A percentile compares a stretch with the other conserved stretches of the same genome.
These are phyloP conservation scores for Dissophora ornata DNA, from an alignment of 192 early-diverging fungal genomes.

Conservation along the genomic window DNA sequence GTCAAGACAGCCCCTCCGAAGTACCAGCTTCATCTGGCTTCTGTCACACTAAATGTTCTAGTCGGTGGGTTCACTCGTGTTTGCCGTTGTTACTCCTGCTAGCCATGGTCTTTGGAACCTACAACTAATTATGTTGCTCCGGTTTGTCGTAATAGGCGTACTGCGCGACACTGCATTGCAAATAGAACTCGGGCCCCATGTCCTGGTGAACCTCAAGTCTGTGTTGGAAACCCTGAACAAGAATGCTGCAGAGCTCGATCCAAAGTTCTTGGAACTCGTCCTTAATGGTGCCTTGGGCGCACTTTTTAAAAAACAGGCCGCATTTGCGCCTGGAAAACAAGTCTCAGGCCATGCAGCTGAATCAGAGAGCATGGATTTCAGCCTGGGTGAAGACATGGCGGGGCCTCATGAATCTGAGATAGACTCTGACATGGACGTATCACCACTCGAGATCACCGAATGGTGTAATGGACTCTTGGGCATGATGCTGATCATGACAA, in stretches of 20 bases:
- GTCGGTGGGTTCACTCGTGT: conserved; percentile 40
- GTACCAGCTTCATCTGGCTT: conserved; percentile 60
- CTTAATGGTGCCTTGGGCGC: conserved; percentile 37
- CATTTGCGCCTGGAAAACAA: conserved; percentile 38
- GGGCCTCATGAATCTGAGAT: not conserved
- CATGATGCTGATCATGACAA: conserved; percentile 45
- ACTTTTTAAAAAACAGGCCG: conserved; percentile 33
- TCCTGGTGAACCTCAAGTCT: conserved; percentile 59
- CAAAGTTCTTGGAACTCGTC: conserved; percentile 37
- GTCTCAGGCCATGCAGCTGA: not conserved
- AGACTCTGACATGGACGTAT: conserved; percentile 42
- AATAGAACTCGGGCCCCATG: conserved; percentile 54
- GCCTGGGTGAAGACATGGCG: conserved; percentile 11
- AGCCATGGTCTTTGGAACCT: not conserved
- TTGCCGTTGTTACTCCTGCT: not conserved
- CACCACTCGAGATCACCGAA: conserved; percentile 37
- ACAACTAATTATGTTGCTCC: no score
- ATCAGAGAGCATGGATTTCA: conserved; percentile 14
- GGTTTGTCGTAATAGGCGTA: conserved; percentile 45
- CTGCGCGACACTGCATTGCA: conserved; percentile 59
- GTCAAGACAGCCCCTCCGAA: conserved; percentile 56
- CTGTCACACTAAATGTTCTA: conserved; percentile 64
- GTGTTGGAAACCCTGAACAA: conserved; percentile 55
- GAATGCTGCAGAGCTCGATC: conserved; percentile 13
- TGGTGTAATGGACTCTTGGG: conserved; percentile 52